These are phyloP conservation scores for Medicago ruthenica DNA, from an alignment of 306 rosid genomes.

Conservation along the genomic window DNA sequence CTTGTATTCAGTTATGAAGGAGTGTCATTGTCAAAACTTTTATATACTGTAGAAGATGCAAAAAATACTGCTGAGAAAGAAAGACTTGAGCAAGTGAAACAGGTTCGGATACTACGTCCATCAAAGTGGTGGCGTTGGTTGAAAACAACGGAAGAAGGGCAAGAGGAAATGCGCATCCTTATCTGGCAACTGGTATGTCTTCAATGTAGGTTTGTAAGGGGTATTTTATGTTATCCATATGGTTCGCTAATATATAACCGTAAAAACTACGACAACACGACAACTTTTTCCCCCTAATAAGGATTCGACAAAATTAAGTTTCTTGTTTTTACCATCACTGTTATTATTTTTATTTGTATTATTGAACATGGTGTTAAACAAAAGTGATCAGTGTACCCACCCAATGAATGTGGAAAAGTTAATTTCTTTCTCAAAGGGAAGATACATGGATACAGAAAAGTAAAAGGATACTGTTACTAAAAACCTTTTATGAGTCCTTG, in stretches of 20 bases:
- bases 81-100: constrained; percentile 59
- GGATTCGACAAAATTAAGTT: constrained; percentile 17
- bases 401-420: constrained; percentile 6
- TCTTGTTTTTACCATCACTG: constrained; percentile 7
- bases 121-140: constrained; percentile 99
- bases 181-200: constrained; percentile 89
- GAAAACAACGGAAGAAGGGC: constrained; percentile 91
- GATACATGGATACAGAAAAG: constrained; percentile 5
- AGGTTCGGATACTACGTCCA: constrained; percentile 69
- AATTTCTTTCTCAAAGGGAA: constrained; percentile 9
- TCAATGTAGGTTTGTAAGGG: constrained; percentile 29
- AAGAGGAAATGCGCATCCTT: constrained; percentile 80
- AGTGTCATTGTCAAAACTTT: constrained; percentile 77
- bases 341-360: neutral
- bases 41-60: constrained; percentile 74
- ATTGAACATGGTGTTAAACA: constrained; percentile 3
- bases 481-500: neutral
- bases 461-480: neutral
- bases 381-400: constrained; percentile 1
- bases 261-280: constrained; percentile 5
- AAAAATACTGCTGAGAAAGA: constrained; percentile 51
- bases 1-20: constrained; percentile 91
- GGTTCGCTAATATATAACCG: constrained; percentile 22
- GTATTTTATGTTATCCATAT: constrained; percentile 19
- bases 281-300: constrained; percentile 1